Evolutionary conservation across 345 rosid species (phyloP).

Genomic region (Eucalyptus cloeziana): DNA sequence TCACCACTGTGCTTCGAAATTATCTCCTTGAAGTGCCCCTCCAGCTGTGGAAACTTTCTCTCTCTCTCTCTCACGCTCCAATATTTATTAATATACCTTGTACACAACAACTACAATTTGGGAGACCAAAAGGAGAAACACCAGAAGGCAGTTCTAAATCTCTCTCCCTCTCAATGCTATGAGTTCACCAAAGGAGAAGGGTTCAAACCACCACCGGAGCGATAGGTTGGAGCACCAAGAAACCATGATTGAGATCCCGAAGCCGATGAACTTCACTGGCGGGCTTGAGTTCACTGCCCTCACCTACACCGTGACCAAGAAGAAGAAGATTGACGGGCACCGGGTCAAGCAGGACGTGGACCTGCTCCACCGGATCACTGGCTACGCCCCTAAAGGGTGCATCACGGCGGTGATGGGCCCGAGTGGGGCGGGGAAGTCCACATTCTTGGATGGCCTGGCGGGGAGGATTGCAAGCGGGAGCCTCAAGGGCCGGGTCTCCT

Average conservation of each 20-base stretch:
- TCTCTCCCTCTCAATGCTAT: neutral
- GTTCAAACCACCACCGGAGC: neutral
- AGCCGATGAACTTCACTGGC: slow-evolving; percentile 18
- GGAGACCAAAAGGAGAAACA: neutral
- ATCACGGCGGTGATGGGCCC: slow-evolving; percentile 69
- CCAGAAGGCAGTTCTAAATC: neutral
- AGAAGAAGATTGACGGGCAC: slow-evolving; percentile 30
- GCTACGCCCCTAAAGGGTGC: slow-evolving; percentile 55
- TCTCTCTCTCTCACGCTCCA: neutral
- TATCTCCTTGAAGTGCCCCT: slow-evolving; percentile 4
- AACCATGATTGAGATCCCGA: slow-evolving; percentile 25
- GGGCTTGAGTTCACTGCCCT: slow-evolving; percentile 43
- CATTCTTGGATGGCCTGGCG: slow-evolving; percentile 46
- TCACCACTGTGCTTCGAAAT: slow-evolving; percentile 1
- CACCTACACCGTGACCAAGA: slow-evolving; percentile 39
- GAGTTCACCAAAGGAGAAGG: neutral
- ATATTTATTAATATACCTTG: neutral
- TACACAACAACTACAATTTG: neutral
- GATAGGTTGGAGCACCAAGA: neutral
- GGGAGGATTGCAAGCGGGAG: slow-evolving; percentile 58
- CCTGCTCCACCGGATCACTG: slow-evolving; percentile 40
- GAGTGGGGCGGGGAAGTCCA: slow-evolving; percentile 68
- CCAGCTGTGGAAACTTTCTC: slow-evolving; percentile 5
- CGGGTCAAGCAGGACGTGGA: slow-evolving; percentile 34
- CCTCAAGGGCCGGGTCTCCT: slow-evolving; percentile 38